Base-by-base conservation (phyloP, 495 filamentous ascomycete species). In the Aspergillus panamensis region DNA sequence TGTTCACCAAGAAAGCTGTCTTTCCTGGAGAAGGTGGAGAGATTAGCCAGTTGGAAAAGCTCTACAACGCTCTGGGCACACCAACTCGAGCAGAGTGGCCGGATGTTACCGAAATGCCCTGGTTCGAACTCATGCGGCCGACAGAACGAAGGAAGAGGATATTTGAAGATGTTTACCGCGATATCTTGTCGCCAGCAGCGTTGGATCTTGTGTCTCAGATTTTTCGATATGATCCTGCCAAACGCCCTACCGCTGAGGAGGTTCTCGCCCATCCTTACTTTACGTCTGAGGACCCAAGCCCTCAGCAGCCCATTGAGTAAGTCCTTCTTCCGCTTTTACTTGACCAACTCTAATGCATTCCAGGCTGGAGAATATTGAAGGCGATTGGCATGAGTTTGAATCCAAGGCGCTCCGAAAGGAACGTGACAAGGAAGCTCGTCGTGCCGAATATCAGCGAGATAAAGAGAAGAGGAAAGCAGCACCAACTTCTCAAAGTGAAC, bases 361-460 rank as follows among this genome's bases (percentile, higher is more conserved):
- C 48, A 95, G 90, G 63, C 80, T 99, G 55, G 83, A 87, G 59
- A 81, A 89, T 60, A 81, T 97, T 20, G 83, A 92, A 66, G 95
- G 95, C 40, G 95, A 99, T 62, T 99, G 95, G 95, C 95, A 99
- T 64, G 95, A 99, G 67, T 96, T 97, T 67, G 95, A 99, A 77
- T 95, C 90, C 20, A 99, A 99, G 77, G 91, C 92, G 17, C 79
- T 95, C 14, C 84, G 95, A 40, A 93, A 92, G 62, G 92, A 96
- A 69, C 91, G 88, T 63, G 92, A 96, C 69, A 85, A 85, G 68
- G 92, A 96, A 66, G 86, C 84, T 25, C 79, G 82, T 29, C 84
- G 86, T 13, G 77, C 73, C 1, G 78, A 81, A 50, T 73, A 81
- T 40, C 75, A 84, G 51, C 76, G 72, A 59, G 79, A 81, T 61